Conservation (phyloP, 2,329 filamentous ascomycete genomes). For the Aureobasidium sp. region DNA sequence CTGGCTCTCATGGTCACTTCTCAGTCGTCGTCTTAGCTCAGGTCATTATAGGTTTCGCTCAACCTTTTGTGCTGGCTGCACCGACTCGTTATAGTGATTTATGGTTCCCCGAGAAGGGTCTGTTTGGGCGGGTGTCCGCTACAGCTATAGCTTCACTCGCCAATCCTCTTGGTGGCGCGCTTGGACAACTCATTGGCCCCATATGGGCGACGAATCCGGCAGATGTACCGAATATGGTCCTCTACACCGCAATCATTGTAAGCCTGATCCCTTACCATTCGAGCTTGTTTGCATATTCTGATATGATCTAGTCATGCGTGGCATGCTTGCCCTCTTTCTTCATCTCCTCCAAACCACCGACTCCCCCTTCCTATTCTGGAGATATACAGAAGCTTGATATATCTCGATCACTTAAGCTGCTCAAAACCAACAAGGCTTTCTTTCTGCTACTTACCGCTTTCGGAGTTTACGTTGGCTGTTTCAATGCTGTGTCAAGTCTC, state of each 20-base stretch:
- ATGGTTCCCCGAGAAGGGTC: conserved; percentile 79
- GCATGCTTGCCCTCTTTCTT: conserved; percentile 70
- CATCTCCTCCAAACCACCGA: conserved; percentile 67
- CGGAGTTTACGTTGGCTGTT: conserved; percentile 76
- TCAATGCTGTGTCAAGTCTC: conserved; percentile 83
- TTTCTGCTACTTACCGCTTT: conserved; percentile 79
- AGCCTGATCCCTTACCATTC: conserved; percentile 26
- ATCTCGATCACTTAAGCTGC: conserved; percentile 40
- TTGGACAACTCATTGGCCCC: conserved; percentile 76
- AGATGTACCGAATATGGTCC: conserved; percentile 71
- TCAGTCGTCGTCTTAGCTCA: conserved; percentile 82
- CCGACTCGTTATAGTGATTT: conserved; percentile 87
- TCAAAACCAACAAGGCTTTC: conserved; percentile 56
- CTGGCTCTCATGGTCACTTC: conserved; percentile 47
- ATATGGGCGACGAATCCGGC: conserved; percentile 56
- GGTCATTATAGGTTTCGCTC: conserved; percentile 77
- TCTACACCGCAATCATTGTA: conserved; percentile 78
- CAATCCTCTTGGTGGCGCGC: conserved; percentile 80
- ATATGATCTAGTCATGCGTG: conserved; percentile 40
- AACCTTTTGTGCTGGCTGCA: conserved; percentile 84
- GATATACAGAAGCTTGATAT: conserved; percentile 47
- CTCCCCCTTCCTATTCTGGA: conserved; percentile 63
- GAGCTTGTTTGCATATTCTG: neutral
- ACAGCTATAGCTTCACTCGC: conserved; percentile 79
- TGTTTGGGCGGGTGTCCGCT: conserved; percentile 58